Conservation (phyloP, 2,329 filamentous ascomycete species). For the Ophiosphaerella narmari region DNA sequence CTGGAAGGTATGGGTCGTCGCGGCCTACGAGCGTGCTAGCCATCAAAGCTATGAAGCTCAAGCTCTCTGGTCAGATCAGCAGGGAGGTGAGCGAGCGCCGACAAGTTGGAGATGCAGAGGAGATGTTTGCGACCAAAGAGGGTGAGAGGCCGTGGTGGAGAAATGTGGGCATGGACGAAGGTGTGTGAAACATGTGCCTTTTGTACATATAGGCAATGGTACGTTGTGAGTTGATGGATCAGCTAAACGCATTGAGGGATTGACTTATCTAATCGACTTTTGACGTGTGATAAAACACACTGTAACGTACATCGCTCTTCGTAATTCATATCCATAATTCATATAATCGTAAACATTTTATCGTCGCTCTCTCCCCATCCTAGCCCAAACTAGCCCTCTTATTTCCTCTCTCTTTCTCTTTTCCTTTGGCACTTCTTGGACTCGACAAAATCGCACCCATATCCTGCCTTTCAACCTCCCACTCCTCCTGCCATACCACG, state of each 20-base stretch:
- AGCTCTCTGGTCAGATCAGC: conserved; percentile 60
- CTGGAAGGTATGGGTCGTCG: conserved; percentile 5
- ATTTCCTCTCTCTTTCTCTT: conserved; percentile 12
- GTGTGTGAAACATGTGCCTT: conserved; percentile 35
- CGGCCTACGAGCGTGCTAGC: conserved; percentile 48
- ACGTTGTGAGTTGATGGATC: background rate
- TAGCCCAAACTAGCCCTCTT: background rate
- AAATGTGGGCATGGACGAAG: conserved; percentile 56
- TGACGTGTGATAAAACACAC: too few relatives aligned
- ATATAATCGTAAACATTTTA: too few relatives aligned
- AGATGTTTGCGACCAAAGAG: conserved; percentile 61
- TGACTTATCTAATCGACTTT: background rate
- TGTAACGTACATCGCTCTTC: background rate
- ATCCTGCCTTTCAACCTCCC: conserved; percentile 13
- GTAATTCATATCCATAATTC: too few relatives aligned
- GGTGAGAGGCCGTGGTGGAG: conserved; percentile 51
- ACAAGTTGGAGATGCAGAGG: conserved; percentile 87
- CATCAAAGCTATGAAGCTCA: conserved; percentile 65
- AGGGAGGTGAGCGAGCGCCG: conserved; percentile 80
- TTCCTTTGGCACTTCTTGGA: conserved; percentile 20
- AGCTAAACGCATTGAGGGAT: background rate
- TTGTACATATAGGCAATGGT: background rate
- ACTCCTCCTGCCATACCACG: conserved; percentile 23
- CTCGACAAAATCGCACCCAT: conserved; percentile 5
- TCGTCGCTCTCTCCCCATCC: background rate